These are phyloP conservation scores for Akanthomyces lecanii DNA, from an alignment of 2,329 filamentous ascomycete species.

Conservation along the genomic window DNA sequence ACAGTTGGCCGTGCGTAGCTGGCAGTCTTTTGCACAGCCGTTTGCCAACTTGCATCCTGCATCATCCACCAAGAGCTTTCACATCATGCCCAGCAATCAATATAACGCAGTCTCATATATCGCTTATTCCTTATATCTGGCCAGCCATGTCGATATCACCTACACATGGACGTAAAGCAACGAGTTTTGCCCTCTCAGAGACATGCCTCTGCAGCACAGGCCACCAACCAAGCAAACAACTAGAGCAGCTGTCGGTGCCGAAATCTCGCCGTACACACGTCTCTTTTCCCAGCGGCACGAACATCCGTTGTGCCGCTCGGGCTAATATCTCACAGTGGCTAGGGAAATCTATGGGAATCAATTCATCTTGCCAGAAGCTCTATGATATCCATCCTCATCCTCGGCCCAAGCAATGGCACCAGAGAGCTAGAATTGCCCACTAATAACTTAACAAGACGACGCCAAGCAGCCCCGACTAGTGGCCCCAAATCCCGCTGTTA, in stretches of 20 bases:
- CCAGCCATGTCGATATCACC: background rate
- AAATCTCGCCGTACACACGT: background rate
- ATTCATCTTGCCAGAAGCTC: background rate
- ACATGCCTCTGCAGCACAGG: background rate
- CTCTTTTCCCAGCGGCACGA: background rate
- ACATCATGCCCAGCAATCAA: background rate
- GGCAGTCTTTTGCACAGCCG: background rate
- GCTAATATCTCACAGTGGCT: background rate
- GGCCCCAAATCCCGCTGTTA: background rate
- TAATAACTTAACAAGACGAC: background rate
- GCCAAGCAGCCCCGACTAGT: background rate
- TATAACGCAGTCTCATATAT: background rate
- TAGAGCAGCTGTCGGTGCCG: background rate
- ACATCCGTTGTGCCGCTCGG: background rate
- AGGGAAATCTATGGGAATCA: background rate
- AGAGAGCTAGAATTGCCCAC: background rate
- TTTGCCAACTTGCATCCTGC: conserved; percentile 5
- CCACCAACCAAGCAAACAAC: background rate
- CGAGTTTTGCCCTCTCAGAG: background rate
- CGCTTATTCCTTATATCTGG: background rate
- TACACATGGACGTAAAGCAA: background rate
- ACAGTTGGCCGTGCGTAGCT: background rate
- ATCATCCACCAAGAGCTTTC: background rate
- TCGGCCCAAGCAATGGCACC: background rate
- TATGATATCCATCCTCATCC: background rate